Base-by-base conservation (phyloP, 768 basidiomycete genomes). In the Tylopilus sp. region DNA sequence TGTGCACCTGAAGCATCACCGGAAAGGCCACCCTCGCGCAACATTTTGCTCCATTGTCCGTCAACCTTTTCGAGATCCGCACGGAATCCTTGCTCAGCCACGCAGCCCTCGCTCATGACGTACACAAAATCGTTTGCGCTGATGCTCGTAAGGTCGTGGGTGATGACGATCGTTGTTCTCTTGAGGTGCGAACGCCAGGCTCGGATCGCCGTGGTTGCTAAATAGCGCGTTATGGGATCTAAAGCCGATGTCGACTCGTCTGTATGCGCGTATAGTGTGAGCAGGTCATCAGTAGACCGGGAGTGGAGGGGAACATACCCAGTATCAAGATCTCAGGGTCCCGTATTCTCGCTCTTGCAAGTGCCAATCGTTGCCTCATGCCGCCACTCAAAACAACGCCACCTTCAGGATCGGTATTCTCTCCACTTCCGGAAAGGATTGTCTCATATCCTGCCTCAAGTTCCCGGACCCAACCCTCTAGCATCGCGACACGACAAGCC, bases 381-480 rank as follows among this genome's bases (percentile, higher is more conserved):
- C 95, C 95, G 13, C 95, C 95, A 56, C 89, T 92, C 58, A 95
- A 69, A 40, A 79, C 82, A 3, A 88, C 79, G 2, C 93, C 95
- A 25, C 78, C 81, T 30, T 55, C 63, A 12, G 43, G 31, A 17
- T 41, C 41, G 22, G 20, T 28, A 21, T 73, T 81, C 1, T 89
- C 90, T 4, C 68, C 67, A 21, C 57, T 60, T 9, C 66, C 66
- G 23, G 48, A 56, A 3, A 98, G 70, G 26, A 76, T 69, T 0
- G 94, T 95, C 42, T 95, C 89, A 58, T 98, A 98, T 1, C 93
- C 92, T 3, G 85, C 78, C 0, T 91, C 91, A n/a, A 98, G 71
- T 48, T 85, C 88, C 15, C 73, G 69, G 5, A 97, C 77, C 68
- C 95, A 99, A 46, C 91, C 90, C 59, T 95, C 88, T 58, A 98